Conservation (phyloP, 768 basidiomycete genomes). For the Kwoniella shandongensis region DNA sequence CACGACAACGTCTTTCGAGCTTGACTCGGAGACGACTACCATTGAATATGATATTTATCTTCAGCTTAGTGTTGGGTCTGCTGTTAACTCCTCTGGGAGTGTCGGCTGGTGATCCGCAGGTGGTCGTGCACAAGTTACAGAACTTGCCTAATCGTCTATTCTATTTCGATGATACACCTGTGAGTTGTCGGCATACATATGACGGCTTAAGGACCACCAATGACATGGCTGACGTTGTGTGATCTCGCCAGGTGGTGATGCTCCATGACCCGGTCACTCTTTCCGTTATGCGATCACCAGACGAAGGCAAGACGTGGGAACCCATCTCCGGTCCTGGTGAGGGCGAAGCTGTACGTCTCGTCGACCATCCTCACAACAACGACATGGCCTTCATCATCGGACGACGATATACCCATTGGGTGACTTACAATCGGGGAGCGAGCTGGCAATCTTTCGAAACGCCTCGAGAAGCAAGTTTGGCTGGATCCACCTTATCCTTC, state of each 20-base stretch:
- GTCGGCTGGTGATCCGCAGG: constrained; percentile 37
- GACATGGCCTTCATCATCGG: constrained; percentile 82
- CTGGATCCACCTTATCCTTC: constrained; percentile 73
- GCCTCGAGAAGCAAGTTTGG: constrained; percentile 53
- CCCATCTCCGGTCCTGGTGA: constrained; percentile 59
- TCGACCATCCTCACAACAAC: constrained; percentile 84
- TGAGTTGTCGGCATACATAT: constrained; percentile 55
- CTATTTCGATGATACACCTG: constrained; percentile 91
- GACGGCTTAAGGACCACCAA: not conserved
- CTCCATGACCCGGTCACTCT: constrained; percentile 74
- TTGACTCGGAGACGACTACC: not conserved
- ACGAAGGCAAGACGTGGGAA: constrained; percentile 80
- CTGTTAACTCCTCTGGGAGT: constrained; percentile 3
- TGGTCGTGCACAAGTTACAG: constrained; percentile 58
- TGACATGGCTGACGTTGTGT: not conserved
- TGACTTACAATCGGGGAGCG: constrained; percentile 81
- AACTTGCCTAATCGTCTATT: constrained; percentile 74
- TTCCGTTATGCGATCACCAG: constrained; percentile 71
- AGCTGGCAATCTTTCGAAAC: constrained; percentile 82
- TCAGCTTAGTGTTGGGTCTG: constrained; percentile 2
- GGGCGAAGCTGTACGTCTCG: constrained; percentile 67
- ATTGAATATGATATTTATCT: not conserved
- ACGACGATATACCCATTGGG: constrained; percentile 72
- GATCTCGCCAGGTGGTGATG: constrained; percentile 61
- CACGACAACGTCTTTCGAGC: not conserved